phyloP scores from a whole-genome alignment of 2,329 filamentous ascomycete genomes.

The Polychaeton citri region DNA sequence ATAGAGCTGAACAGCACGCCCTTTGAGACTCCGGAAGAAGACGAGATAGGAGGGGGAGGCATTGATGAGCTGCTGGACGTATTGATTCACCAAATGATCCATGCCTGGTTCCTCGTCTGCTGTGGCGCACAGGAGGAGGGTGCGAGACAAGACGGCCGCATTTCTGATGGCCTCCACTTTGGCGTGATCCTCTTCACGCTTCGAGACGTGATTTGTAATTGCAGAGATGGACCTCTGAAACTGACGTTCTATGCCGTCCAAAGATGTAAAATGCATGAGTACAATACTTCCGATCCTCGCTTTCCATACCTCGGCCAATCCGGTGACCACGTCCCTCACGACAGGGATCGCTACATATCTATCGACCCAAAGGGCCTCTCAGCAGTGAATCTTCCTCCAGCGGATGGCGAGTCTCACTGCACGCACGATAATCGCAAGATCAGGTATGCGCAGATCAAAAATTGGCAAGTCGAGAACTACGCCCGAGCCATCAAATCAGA shows the following conservation, averaged over 20 bases:
- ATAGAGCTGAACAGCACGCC: constrained; percentile 19
- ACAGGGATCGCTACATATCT: constrained; percentile 8
- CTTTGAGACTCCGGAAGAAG: constrained; percentile 15
- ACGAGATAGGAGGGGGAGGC: not conserved
- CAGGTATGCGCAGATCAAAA: constrained; percentile 15
- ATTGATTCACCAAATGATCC: constrained; percentile 33
- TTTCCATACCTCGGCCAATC: not conserved
- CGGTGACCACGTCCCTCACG: not conserved
- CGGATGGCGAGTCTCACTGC: constrained; percentile 17
- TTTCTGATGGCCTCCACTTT: constrained; percentile 26
- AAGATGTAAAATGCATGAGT: constrained; percentile 2
- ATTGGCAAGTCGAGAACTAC: constrained; percentile 19
- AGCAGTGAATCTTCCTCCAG: constrained; percentile 6
- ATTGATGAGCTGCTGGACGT: constrained; percentile 23
- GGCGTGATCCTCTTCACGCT: constrained; percentile 27
- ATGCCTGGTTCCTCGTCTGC: constrained; percentile 30
- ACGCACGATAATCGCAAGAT: constrained; percentile 17
- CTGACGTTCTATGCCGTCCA: constrained; percentile 22
- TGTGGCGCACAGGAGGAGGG: constrained; percentile 24
- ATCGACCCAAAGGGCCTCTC: constrained; percentile 10
- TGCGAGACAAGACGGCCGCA: constrained; percentile 19
- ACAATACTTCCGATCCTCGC: constrained; percentile 1
- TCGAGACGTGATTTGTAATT: constrained; percentile 17
- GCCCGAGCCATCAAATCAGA: constrained; percentile 20
- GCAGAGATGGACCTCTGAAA: constrained; percentile 15